Base-by-base conservation (phyloP, 139 green algal genomes). In the Diplosphaera chodatii region DNA sequence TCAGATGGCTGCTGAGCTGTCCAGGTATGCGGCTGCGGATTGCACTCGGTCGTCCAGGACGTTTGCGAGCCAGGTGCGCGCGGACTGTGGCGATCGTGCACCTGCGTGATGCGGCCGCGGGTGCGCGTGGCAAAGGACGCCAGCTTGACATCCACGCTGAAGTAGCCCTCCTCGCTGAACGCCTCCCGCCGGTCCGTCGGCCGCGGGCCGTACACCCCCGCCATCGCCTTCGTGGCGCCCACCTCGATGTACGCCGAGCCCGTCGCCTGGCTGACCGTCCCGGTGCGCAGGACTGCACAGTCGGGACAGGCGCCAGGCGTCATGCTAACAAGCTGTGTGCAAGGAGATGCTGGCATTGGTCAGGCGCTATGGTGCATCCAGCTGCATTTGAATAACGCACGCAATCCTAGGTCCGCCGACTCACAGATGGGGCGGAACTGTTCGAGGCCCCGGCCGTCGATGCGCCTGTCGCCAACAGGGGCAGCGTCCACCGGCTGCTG, bases 211-310 rank as follows among this genome's bases (percentile, higher is more conserved):
- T 92, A 94, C 86, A 95, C 83, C 20, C 80, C 88, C 27, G 85
- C 88, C 78, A 95, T 91, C 21, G 91, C 70, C 69, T 96, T 95
- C 21, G 84, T 94, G 59, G 78, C 78, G 0, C 75, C 77, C 18
- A 93, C 84, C 69, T 95, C 89, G 4, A 72, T 81, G 68, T 96
- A 95, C 1, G 86, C 82, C 5, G 89, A 95, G 3, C 89, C 89
- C 27, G 85, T 73, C 1, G 89, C 89, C 65, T 89, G 83, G 40
- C 82, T 91, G 64, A 93, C 78, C 6, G 83, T 77, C 1, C 77
- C 79, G 2, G 77, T 83, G 56, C 81, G 73, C 32, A 95, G 41
- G 67, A 94, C 87, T 93, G 86, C 30, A 1, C 27, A 37, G 30
- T 25, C 25, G 28, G n/a, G 27, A n/a, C n/a, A n/a, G n/a, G n/a